Base-by-base conservation (phyloP, 1,284 basidiomycete species). In the Fereydounia khargensis region DNA sequence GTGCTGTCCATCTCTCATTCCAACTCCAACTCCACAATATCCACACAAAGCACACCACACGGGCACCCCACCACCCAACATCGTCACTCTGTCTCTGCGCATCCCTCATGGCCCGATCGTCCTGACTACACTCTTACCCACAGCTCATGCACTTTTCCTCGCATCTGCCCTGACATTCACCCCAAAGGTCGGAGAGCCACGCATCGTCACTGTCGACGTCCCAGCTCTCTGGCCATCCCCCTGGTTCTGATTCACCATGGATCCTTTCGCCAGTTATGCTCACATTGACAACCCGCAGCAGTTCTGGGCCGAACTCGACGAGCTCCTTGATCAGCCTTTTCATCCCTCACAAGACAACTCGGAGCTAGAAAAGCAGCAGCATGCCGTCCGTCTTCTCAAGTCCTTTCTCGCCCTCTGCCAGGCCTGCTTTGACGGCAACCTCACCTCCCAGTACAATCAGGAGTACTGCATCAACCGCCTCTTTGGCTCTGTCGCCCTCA, bases 241-340 rank as follows among this genome's bases (percentile, higher is more conserved):
- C 25, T 14, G 25, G 25, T 14, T 27, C 25, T 23, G 14, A 16
- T 22, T 20, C 16, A 50, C 21, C 40, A 68, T 68, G 66, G 66
- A 68, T 23, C 52, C 57, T 16, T 66, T 68, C 36, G 64, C 61
- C 36, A 44, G 47, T 39, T 66, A 64, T 42, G 47, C 61, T 11
- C 24, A 47, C 18, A 40, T 65, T 25, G 54, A 59, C 30, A 58
- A 48, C 35, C 55, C 65, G 33, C 55, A 58, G 17, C 52, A 52
- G 19, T 69, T 69, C 53, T 69, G 67, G 67, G 36, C 39, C 32
- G 65, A 69, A 41, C 57, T 69, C 49, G 67, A 69, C 45, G 66
- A 67, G 4, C 45, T 67, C 14, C 51, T 69, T 31, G 55, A 61
- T 19, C 39, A 39, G 17, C 51, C 53, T 2, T 25, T 23, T 18